Conservation (phyloP, 2,329 filamentous ascomycete genomes). For the Paraconiothyrium brasiliense region DNA sequence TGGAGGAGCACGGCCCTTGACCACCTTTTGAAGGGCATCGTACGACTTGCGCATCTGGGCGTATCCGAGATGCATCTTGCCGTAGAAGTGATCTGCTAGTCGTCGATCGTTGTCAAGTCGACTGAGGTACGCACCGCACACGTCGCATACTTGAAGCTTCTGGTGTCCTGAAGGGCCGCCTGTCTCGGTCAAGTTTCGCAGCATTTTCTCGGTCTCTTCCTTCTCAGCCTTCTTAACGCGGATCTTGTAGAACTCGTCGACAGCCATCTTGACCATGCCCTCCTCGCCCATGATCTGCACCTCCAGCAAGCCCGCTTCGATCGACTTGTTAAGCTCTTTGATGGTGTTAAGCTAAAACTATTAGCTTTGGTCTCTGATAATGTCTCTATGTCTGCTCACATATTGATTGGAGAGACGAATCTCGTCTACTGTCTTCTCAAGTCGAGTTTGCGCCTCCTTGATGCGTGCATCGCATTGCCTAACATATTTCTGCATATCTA, state of each 20-base stretch:
- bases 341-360: slow-evolving; percentile 76
- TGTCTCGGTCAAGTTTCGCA: slow-evolving; percentile 91
- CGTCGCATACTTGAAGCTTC: slow-evolving; percentile 98
- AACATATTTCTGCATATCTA: slow-evolving; percentile 95
- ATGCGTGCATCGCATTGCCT: slow-evolving; percentile 96
- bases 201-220: slow-evolving; percentile 82
- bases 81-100: slow-evolving; percentile 96
- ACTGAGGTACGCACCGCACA: slow-evolving; percentile 93
- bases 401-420: slow-evolving; percentile 93
- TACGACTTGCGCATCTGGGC: slow-evolving; percentile 97
- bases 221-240: slow-evolving; percentile 83
- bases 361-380: slow-evolving; percentile 23
- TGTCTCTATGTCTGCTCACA: slow-evolving; percentile 52
- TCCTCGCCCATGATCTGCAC: slow-evolving; percentile 85
- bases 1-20: slow-evolving; percentile 75
- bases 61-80: slow-evolving; percentile 99
- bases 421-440: slow-evolving; percentile 98
- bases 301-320: slow-evolving; percentile 85
- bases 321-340: slow-evolving; percentile 78
- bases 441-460: slow-evolving; percentile 83
- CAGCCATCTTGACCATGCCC: slow-evolving; percentile 80
- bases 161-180: slow-evolving; percentile 93
- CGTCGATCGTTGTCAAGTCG: slow-evolving; percentile 93
- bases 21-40: slow-evolving; percentile 85
- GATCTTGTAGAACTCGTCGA: slow-evolving; percentile 88